These are phyloP conservation scores for Cyphellophora attinorum DNA, from an alignment of 2,329 filamentous ascomycete species.

Conservation along the genomic window DNA sequence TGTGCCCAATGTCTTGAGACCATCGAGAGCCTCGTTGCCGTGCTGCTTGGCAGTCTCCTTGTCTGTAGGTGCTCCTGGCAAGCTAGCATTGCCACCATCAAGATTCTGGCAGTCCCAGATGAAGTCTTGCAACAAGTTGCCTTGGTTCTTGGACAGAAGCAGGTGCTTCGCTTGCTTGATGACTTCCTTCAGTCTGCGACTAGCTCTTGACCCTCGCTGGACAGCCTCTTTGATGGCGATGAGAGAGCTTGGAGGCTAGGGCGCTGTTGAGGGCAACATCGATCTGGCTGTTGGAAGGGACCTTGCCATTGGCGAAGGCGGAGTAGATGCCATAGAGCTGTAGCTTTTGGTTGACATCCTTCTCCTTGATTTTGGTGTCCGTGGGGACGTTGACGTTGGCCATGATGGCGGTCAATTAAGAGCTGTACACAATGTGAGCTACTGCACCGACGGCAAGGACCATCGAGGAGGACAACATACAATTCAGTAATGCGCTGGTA, in stretches of 20 bases:
- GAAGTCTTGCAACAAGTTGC: slow-evolving; percentile 90
- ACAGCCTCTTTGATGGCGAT: slow-evolving; percentile 66
- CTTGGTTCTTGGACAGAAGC: slow-evolving; percentile 86
- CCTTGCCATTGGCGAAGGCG: slow-evolving; percentile 82
- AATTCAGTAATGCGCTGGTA: too few relatives aligned
- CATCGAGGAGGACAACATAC: too few relatives aligned
- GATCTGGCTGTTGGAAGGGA: slow-evolving; percentile 92
- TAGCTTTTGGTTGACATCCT: slow-evolving; percentile 79
- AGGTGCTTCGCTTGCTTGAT: slow-evolving; percentile 77
- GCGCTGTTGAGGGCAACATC: slow-evolving; percentile 89
- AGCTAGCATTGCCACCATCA: slow-evolving; percentile 45
- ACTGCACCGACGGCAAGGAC: too few relatives aligned
- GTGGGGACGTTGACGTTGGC: slow-evolving; percentile 60
- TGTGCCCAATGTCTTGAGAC: slow-evolving; percentile 77
- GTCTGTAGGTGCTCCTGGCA: slow-evolving; percentile 58
- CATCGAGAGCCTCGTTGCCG: slow-evolving; percentile 72
- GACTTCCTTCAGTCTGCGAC: slow-evolving; percentile 69
- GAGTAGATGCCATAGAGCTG: slow-evolving; percentile 62
- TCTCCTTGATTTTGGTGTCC: slow-evolving; percentile 67
- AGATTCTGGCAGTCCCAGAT: slow-evolving; percentile 86
- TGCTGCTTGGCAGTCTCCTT: slow-evolving; percentile 75
- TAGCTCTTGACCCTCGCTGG: slow-evolving; percentile 68
- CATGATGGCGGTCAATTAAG: slow-evolving; percentile 8
- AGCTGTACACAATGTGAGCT: background rate
- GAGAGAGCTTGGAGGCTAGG: slow-evolving; percentile 60